A percentile compares a stretch with the other conserved stretches of the same genome.
Evolutionary conservation across 495 filamentous ascomycete genomes (phyloP).

Genomic region (Entonaema liquescens): DNA sequence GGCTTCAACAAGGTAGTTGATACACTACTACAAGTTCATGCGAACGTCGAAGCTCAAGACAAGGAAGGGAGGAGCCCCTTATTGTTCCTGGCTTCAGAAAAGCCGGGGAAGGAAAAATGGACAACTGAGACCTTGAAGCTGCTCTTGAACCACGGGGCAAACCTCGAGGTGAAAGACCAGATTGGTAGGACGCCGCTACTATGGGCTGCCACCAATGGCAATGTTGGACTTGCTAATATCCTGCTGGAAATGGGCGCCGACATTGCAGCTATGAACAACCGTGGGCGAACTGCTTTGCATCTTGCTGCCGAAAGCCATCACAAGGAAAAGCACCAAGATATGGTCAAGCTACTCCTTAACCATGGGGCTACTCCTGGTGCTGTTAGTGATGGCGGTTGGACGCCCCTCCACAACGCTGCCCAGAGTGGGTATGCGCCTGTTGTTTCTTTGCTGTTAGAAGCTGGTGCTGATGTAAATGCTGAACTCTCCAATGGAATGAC

Average conservation of each 20-base stretch:
- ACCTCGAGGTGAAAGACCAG: conserved; percentile 54
- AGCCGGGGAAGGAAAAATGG: conserved; percentile 45
- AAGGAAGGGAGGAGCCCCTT: conserved; percentile 44
- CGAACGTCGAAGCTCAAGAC: conserved; percentile 58
- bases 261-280: conserved; percentile 62
- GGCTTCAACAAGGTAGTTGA: conserved; percentile 62
- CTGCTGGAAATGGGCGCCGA: conserved; percentile 60
- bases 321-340: conserved; percentile 54
- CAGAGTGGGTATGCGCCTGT: conserved; percentile 62
- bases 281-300: conserved; percentile 69
- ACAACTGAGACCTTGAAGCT: conserved; percentile 43
- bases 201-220: conserved; percentile 71
- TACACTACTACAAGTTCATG: conserved; percentile 58
- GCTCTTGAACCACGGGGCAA: conserved; percentile 51
- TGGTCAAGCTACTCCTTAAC: conserved; percentile 63
- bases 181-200: conserved; percentile 67
- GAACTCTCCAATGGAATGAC: conserved; percentile 63
- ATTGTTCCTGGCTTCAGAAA: conserved; percentile 46
- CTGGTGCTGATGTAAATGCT: conserved; percentile 66
- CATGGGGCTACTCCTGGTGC: conserved; percentile 64
- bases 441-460: conserved; percentile 58
- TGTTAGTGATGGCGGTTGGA: conserved; percentile 69
- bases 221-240: conserved; percentile 62
- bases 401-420: conserved; percentile 70
- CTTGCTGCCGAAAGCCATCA: conserved; percentile 62